Evolutionary conservation across 2,329 filamentous ascomycete genomes (phyloP), one percentile per base, ranked within the genome.

Genomic region (Aspergillus alliaceus): DNA sequence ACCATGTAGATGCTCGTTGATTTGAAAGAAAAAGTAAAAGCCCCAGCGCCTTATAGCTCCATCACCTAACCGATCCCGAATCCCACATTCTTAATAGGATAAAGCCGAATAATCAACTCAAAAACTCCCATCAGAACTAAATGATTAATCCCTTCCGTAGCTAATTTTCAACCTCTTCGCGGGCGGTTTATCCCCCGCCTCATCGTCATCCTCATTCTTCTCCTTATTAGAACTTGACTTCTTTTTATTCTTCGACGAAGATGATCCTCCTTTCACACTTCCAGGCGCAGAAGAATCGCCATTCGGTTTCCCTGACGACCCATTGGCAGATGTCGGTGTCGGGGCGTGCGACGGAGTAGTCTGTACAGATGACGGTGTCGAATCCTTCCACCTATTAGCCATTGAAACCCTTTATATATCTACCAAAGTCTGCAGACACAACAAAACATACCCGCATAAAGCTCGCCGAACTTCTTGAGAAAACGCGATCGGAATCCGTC

Each of bases 391-490:
- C 7, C 11, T 31, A 24, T 48, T 32, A 48, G 29, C 44, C 12
- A 14, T 20, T 14, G 18, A 48, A 9, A 2, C 12, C 22, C 11
- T 15, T 35, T n/a, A n/a, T 27, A 12, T 18, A 1, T 2, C 3
- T 20, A 12, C 27, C n/a, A 20, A 32, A 32, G 12, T 20, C 27
- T 6, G 14, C 9, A 18, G 29, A 20, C 11, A 14, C 29, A n/a
- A 9, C 1, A 32, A 29, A 40, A 62, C 71, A 42, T 66, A 77
- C 75, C 59, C 75, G 61, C 75, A 77, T 78, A 57, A 78, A 81
- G 57, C 75, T 76, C n/a, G 77, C 77, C 6, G 78, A 80, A 60
- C 79, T 81, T 58, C 73, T 66, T 20, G 77, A 79, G 64, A 81
- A 81, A 42, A 81, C 76, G 34, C 79, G 70, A 64, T 81, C 79